Conservation (phyloP, 2,329 filamentous ascomycete species). For the Hypomyces rosellus region DNA sequence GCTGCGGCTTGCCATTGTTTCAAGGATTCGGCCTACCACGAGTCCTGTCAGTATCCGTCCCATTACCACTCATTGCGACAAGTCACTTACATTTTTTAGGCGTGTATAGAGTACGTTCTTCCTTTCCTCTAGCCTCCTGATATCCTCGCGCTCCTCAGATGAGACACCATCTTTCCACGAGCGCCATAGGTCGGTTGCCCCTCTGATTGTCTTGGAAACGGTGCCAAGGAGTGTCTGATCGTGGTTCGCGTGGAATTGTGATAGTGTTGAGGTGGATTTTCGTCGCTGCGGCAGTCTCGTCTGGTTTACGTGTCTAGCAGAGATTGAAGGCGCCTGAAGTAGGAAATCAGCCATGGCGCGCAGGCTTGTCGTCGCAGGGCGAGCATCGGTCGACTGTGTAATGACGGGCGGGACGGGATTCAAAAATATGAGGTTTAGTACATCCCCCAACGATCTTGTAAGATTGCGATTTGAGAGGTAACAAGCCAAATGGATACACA, state of each 20-base stretch:
- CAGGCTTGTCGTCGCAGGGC: not conserved
- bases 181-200: conserved; percentile 36
- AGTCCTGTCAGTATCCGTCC: not conserved
- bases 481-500: too few species aligned
- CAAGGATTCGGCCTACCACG: conserved; percentile 56
- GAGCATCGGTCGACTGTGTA: conserved; percentile 2
- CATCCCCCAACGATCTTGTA: not conserved
- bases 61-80: not conserved
- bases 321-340: conserved; percentile 19
- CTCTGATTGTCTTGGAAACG: conserved; percentile 29
- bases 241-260: not conserved
- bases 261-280: conserved; percentile 13
- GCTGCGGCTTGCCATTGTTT: conserved; percentile 72
- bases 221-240: conserved; percentile 16
- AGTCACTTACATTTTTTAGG: conserved; percentile 55
- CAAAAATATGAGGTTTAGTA: not conserved
- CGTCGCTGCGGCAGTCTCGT: conserved; percentile 14
- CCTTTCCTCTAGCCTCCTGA: conserved; percentile 46
- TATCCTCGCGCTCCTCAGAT: conserved; percentile 42
- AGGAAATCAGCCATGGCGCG: conserved; percentile 23
- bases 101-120: conserved; percentile 57
- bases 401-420: not conserved
- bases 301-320: conserved; percentile 17
- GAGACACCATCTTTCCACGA: conserved; percentile 49
- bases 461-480: too few species aligned